Evolutionary conservation across 495 filamentous ascomycete genomes (phyloP).

Genomic region (Neurospora pannonica): DNA sequence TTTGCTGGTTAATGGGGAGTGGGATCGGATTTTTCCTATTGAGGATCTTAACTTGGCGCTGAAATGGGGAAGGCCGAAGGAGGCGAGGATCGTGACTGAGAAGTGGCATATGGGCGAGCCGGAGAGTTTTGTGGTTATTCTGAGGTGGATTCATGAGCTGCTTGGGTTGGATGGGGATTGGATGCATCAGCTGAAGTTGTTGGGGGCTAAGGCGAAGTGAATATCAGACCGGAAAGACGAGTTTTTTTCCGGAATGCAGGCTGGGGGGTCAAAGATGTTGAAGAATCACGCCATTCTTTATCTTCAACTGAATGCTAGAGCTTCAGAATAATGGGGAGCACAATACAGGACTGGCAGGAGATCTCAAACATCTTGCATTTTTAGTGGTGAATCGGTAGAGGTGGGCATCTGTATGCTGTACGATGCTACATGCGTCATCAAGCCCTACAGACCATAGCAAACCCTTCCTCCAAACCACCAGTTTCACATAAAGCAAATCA

Average conservation of each 20-base stretch:
- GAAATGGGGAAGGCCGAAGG: conserved; percentile 48
- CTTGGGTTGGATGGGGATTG: conserved; percentile 12
- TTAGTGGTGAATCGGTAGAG: not conserved
- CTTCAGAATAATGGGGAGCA: not conserved
- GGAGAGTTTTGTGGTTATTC: conserved; percentile 12
- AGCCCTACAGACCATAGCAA: not conserved
- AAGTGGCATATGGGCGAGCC: conserved; percentile 21
- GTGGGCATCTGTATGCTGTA: not conserved
- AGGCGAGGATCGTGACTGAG: conserved; percentile 37
- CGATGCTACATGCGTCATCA: not conserved
- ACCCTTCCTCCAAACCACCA: not conserved
- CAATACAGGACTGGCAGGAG: not conserved
- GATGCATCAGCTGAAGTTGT: not conserved
- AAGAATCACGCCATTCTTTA: not conserved
- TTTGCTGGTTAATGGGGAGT: conserved; percentile 56
- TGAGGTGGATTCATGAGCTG: conserved; percentile 16
- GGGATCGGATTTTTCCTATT: conserved; percentile 62
- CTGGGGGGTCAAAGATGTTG: not conserved
- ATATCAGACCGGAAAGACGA: not conserved
- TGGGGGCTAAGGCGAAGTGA: conserved; percentile 12
- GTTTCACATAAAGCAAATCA: too few species aligned
- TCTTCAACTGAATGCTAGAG: accelerated
- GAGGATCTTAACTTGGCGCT: conserved; percentile 54
- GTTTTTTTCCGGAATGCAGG: too few species aligned
- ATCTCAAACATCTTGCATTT: not conserved